A percentile compares a stretch with the other conserved stretches of the same genome.
These are phyloP conservation scores for Tolypocladium nubicola DNA, from an alignment of 2,329 filamentous ascomycete genomes.

Conservation along the genomic window DNA sequence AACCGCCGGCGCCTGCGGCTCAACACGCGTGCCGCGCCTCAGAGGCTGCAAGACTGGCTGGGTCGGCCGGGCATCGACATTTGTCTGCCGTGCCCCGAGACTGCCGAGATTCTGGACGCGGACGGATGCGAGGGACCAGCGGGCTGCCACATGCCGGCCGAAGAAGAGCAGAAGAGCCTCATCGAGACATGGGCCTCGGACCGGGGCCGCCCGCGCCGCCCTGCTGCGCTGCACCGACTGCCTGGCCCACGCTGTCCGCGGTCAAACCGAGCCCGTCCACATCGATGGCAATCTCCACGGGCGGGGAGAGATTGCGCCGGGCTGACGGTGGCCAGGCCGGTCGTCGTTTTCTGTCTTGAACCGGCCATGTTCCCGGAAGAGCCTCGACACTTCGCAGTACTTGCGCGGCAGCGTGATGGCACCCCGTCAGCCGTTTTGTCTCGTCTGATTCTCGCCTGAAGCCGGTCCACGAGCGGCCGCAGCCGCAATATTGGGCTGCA, in stretches of 20 bases:
- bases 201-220: neutral
- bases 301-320: neutral
- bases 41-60: no score
- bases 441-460: neutral
- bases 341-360: neutral
- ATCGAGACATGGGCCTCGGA: neutral
- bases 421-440: neutral
- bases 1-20: no score
- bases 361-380: neutral
- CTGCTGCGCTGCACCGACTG: neutral
- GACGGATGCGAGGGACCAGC: neutral
- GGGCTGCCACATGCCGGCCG: neutral
- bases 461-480: neutral
- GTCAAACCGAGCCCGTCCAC: neutral
- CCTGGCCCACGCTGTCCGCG: neutral
- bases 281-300: neutral
- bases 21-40: no score
- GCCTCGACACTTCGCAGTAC: neutral
- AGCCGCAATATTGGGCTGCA: neutral
- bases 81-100: neutral
- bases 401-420: neutral
- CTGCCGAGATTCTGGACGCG: neutral
- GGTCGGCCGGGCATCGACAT: neutral
- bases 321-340: neutral
- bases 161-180: neutral